phyloP scores from a whole-genome alignment of 805 yeast genomes.

The Kregervanrija delftensis region DNA sequence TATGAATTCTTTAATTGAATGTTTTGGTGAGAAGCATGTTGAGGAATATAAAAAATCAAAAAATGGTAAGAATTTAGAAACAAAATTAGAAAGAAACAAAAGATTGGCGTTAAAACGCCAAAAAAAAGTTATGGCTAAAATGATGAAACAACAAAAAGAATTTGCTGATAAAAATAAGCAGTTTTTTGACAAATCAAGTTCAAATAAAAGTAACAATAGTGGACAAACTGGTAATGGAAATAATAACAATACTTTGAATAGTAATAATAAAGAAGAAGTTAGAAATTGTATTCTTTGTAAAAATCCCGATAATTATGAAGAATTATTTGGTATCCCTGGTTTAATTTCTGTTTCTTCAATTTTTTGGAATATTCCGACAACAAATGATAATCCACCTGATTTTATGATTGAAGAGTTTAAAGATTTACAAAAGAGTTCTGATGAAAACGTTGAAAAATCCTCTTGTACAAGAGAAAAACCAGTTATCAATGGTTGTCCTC shows the following conservation, averaged over 20 bases:
- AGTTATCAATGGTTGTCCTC: constrained; percentile 42
- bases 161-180: constrained; percentile 36
- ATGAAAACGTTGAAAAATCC: constrained; percentile 1
- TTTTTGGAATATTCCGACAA: constrained; percentile 41
- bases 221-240: background rate
- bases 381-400: constrained; percentile 23
- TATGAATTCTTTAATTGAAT: constrained; percentile 42
- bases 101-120: constrained; percentile 57
- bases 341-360: constrained; percentile 38
- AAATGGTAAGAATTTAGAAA: constrained; percentile 37
- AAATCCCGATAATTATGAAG: constrained; percentile 37
- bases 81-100: constrained; percentile 48
- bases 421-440: background rate
- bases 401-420: constrained; percentile 19
- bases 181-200: constrained; percentile 11
- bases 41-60: constrained; percentile 42
- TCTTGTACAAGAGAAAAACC: constrained; percentile 18
- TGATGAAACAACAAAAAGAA: constrained; percentile 45
- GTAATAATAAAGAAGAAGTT: constrained; percentile 8
- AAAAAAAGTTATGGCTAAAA: constrained; percentile 52
- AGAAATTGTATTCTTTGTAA: constrained; percentile 55
- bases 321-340: constrained; percentile 54
- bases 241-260: background rate
- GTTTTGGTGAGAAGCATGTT: constrained; percentile 53
- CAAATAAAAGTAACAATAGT: background rate